Base-by-base conservation (phyloP, 148 eudicot genomes). In the Agrostemma githago region DNA sequence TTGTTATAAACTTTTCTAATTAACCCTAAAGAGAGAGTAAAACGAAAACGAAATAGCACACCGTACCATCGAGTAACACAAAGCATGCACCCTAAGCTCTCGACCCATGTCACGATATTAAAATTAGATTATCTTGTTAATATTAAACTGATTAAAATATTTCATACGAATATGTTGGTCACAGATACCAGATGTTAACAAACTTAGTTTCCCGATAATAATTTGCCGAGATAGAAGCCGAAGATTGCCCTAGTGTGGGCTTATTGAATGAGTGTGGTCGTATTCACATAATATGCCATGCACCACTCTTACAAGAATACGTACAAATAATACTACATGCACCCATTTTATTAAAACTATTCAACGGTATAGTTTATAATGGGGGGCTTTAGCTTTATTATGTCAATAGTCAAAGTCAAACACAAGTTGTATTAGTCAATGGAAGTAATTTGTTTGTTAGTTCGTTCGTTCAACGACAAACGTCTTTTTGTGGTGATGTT, bases 361-460 rank as follows among this genome's bases (percentile, higher is more conserved):
- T 38, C 53, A 56, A 72, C 65, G 19, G 53, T 43, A 41, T 67
- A 16, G 58, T 34, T 26, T 26, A 26, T 26, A 26, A 26, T 26
- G 34, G 34, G 38, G 53, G n/a, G n/a, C n/a, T n/a, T n/a, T n/a
- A n/a, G 61, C 70, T 39, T 37, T 12, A 41, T 62, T 66, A 58
- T 68, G 51, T 6, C 68, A 69, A 69, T 39, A 62, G 79, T 77
- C 79, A 77, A 77, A 77, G 75, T 77, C 74, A 72, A 71, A 75
- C 46, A 39, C 21, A 40, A 72, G 59, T 72, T 38, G 11, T 37
- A 72, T 1, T 72, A 17, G 66, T 72, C 54, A 40, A 57, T 51
- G 56, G 34, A 26, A 26, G 34, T 26, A 26, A 26, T 51, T 15
- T 51, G 14, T 51, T 10, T 51, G 14, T 10, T 75, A n/a, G n/a